Percentiles rank a stretch among this genome's conserved stretches.
These are phyloP conservation scores for Myrica gale DNA, from an alignment of 306 rosid genomes.

Conservation along the genomic window DNA sequence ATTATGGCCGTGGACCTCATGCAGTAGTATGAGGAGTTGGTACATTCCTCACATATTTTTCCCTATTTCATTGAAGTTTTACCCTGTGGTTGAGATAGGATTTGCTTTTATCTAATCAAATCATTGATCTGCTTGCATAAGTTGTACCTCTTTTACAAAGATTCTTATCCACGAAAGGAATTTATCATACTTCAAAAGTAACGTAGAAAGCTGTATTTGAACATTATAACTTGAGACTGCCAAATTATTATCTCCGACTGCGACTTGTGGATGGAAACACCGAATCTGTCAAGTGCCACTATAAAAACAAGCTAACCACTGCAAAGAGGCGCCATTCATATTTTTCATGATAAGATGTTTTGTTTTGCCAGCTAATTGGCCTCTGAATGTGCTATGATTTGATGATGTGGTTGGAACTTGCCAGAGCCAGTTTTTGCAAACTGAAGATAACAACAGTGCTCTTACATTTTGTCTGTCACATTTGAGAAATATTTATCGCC, in stretches of 20 bases:
- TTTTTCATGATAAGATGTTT: not conserved
- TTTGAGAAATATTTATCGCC: not conserved
- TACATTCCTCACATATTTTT: not conserved
- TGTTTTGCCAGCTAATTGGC: not conserved
- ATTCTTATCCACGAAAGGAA: not conserved
- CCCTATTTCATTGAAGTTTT: not conserved
- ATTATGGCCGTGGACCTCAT: not conserved
- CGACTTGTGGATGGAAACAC: slow-evolving; percentile 1
- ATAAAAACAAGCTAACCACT: not conserved
- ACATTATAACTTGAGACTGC: not conserved
- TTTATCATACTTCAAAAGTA: not conserved
- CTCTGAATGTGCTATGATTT: not conserved
- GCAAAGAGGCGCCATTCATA: not conserved
- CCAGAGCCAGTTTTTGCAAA: not conserved
- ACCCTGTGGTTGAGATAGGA: not conserved
- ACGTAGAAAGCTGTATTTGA: not conserved
- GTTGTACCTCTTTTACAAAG: not conserved
- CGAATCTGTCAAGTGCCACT: not conserved
- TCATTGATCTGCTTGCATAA: not conserved
- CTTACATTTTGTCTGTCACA: not conserved
- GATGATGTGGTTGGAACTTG: slow-evolving; percentile 2
- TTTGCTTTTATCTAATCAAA: not conserved
- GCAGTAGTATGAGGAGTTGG: not conserved
- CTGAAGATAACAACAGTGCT: not conserved
- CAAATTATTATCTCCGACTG: not conserved